Base-by-base conservation (phyloP, 164 flowering plant genomes). In the Annona cherimola region DNA sequence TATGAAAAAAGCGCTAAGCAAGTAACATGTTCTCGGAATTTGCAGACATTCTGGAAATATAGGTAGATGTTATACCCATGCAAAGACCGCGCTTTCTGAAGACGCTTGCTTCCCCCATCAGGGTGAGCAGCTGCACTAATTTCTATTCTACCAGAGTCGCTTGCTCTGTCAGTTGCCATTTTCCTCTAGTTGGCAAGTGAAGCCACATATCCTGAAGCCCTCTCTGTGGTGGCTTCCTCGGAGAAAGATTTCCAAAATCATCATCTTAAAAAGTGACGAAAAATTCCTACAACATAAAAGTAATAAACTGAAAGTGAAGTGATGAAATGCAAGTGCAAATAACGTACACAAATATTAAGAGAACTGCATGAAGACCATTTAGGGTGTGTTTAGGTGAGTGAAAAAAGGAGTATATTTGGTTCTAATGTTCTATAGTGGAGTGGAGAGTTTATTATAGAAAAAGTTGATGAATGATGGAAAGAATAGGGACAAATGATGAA, bases 101-200 rank as follows among this genome's bases (percentile, higher is more conserved):
- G 45, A 60, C 84, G 78, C 65, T 78, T 81, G 40, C 66, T 77
- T 63, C 66, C 65, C 72, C 86, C 85, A 19, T 76, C 79, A 59
- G 54, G 44, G 54, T 82, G 78, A 73, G 80, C 66, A 73, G 74
- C 61, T 26, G 44, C 61, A 57, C 60, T 44, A 59, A 50, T 42
- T 42, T 78, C 75, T 26, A 75, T 71, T 74, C 77, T 73, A 44
- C 66, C 76, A 12, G 62, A 64, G 45, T 57, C 73, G 16, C 69
- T 73, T 65, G 72, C 71, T 73, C 70, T 78, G 60, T 88, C 87
- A 86, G 86, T 78, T 81, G 79, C 85, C 95, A 90, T 92, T 57
- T 69, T 69, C 85, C 57, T 64, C 75, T 63, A 79, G 69, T 42
- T 63, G 71, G 76, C 35, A 80, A 70, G 76, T 68, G 74, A 81